phyloP scores from a whole-genome alignment of 495 filamentous ascomycete genomes.

The Terfezia claveryi region DNA sequence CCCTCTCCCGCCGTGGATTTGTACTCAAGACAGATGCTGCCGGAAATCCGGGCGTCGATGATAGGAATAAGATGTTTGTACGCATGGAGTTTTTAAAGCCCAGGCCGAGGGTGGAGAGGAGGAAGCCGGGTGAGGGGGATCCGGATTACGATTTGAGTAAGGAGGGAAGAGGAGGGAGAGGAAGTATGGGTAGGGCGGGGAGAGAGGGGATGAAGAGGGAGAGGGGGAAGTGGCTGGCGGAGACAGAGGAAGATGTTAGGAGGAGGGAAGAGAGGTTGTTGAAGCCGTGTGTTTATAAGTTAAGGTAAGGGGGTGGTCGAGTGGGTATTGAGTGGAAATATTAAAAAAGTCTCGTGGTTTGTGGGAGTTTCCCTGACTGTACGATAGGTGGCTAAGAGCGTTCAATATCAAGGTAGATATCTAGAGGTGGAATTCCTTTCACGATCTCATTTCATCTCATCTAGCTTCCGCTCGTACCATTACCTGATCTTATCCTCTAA shows the following conservation, averaged over 20 bases:
- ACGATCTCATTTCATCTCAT: too few species aligned
- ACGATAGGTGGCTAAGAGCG: too few species aligned
- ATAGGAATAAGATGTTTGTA: constrained; percentile 94
- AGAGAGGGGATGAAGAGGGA: constrained; percentile 23
- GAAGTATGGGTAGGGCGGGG: constrained; percentile 26
- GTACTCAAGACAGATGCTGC: constrained; percentile 32
- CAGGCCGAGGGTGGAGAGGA: constrained; percentile 43
- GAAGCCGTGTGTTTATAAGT: constrained; percentile 95
- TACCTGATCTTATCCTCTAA: too few species aligned
- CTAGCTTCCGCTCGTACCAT: too few species aligned
- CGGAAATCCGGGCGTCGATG: constrained; percentile 30
- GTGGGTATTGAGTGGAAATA: too few species aligned
- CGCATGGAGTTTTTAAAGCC: constrained; percentile 82
- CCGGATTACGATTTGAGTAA: constrained; percentile 11
- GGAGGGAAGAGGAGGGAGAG: constrained; percentile 47
- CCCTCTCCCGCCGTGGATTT: constrained; percentile 57
- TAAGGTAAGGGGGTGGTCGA: constrained; percentile 29
- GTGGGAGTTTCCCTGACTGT: too few species aligned
- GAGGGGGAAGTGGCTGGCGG: constrained; percentile 21
- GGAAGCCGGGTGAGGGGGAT: constrained; percentile 36
- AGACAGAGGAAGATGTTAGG: constrained; percentile 24
- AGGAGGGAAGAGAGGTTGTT: constrained; percentile 39
- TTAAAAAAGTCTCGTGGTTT: too few species aligned
- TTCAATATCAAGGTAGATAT: too few species aligned
- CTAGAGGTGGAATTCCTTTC: too few species aligned